Base-by-base conservation (phyloP, 2,329 filamentous ascomycete species). In the Aspergillus pseudoviridinutans region DNA sequence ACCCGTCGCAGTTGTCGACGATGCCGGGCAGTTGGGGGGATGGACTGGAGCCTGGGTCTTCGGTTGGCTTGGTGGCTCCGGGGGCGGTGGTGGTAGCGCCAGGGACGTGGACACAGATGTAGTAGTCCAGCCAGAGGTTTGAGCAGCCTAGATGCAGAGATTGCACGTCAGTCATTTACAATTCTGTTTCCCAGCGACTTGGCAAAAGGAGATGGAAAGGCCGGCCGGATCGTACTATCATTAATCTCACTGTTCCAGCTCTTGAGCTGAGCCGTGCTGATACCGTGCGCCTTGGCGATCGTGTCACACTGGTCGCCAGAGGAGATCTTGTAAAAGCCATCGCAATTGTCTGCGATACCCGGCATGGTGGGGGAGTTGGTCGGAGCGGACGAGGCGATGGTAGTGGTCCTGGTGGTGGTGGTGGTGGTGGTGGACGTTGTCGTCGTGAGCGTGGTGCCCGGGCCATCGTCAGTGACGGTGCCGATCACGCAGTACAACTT, bases 91-190 rank as follows among this genome's bases (percentile, higher is more conserved):
- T 61, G 44, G 51, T 47, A 6, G 54, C 50, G 47, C 58, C 58
- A 9, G 58, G 52, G 27, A 55, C 35, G 49, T 58, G 58, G 42
- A 61, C 56, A 47, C 59, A 58, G 47, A 61, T 32, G 49, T 61
- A 55, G 41, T 57, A 61, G 51, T 53, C 59, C 4, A 61, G 47
- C 51, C 57, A 53, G 53, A 61, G 50, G 53, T 61, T 61, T 14
- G 57, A 42, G 54, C 56, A 61, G 49, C 22, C 57, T 59, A 28
- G 28, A 28, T 28, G 8, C 28, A 28, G 28, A 28, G 28, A 28
- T 28, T 28, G 7, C 28, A 28, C 28, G 7, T 28, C 28, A 28
- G 27, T 28, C 27, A 28, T 28, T 28, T 28, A 1, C 22, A 28
- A 8, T 28, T 28, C 27, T 28, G 27, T 28, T 28, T 28, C 24